Conservation (phyloP, 2,329 filamentous ascomycete species). For the Trichoderma endophyticum region DNA sequence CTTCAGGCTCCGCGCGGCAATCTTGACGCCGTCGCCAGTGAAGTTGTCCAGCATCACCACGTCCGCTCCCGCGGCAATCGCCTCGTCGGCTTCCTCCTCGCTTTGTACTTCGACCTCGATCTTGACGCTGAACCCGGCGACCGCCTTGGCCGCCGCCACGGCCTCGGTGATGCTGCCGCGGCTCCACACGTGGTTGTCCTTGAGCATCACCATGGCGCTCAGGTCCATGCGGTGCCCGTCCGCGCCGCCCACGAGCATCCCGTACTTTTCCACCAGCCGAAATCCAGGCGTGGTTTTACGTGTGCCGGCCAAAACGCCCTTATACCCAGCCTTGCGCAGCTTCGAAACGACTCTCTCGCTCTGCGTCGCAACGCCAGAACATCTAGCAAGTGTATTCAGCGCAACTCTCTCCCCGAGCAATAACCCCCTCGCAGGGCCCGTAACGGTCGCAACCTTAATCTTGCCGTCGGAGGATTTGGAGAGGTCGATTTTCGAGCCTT, state of each 20-base stretch:
- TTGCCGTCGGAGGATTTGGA: constrained; percentile 39
- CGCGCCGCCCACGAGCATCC: constrained; percentile 89
- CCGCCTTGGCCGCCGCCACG: constrained; percentile 76
- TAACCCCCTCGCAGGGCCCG: constrained; percentile 73
- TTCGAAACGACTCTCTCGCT: constrained; percentile 53
- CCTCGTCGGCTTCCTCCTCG: constrained; percentile 85
- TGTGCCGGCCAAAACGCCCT: constrained; percentile 84
- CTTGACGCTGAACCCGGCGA: constrained; percentile 87
- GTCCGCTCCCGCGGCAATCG: constrained; percentile 85
- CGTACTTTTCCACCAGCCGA: constrained; percentile 94
- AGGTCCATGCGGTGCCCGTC: constrained; percentile 91
- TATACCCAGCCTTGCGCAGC: constrained; percentile 67
- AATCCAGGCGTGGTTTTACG: constrained; percentile 97
- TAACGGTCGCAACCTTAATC: constrained; percentile 72
- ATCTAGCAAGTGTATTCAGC: constrained; percentile 84
- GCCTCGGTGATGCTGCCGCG: constrained; percentile 82
- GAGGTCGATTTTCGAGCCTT: constrained; percentile 68
- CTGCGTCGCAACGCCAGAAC: constrained; percentile 83
- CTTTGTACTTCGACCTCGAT: constrained; percentile 93
- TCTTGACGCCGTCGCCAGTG: constrained; percentile 70
- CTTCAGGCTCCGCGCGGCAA: constrained; percentile 72
- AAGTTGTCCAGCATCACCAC: constrained; percentile 99
- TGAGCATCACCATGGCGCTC: constrained; percentile 95
- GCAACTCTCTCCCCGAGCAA: constrained; percentile 92
- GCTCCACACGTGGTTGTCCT: constrained; percentile 98